A percentile compares a stretch with the other conserved stretches of the same genome.
phyloP scores from a whole-genome alignment of 306 rosid species.

The Luffa aegyptiaca region DNA sequence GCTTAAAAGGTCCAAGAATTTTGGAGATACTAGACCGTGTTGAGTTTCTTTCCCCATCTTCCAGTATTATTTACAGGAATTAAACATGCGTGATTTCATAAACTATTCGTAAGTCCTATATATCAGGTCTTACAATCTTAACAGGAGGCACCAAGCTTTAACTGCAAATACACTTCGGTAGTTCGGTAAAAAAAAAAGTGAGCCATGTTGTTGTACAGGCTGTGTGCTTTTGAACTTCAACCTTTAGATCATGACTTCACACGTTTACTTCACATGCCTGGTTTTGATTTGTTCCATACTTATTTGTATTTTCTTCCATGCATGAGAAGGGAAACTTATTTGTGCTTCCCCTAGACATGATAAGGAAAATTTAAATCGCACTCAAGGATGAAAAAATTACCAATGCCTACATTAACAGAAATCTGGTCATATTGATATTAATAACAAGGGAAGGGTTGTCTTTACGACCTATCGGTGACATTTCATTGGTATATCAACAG shows the following conservation, averaged over 20 bases:
- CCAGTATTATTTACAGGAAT: neutral
- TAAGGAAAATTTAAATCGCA: neutral
- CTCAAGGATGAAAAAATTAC: neutral
- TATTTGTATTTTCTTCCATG: neutral
- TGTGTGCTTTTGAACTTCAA: neutral
- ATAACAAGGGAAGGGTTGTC: neutral
- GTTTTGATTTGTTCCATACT: neutral
- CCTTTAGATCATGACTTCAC: neutral
- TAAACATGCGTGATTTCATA: neutral
- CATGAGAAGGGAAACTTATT: neutral
- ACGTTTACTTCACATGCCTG: slow-evolving; percentile 1
- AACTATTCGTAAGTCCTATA: neutral
- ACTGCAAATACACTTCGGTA: neutral
- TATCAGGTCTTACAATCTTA: neutral
- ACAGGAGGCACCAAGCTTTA: neutral
- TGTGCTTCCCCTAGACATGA: neutral
- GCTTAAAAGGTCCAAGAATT: neutral
- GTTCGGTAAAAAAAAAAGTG: neutral
- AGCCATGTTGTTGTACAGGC: neutral
- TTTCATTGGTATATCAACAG: neutral
- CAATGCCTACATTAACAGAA: neutral
- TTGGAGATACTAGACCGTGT: neutral
- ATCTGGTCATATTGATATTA: neutral
- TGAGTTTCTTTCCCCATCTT: neutral
- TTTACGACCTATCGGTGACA: neutral